Conservation (phyloP, 2,329 filamentous ascomycete species). For the Rugonectria rugulosa region DNA sequence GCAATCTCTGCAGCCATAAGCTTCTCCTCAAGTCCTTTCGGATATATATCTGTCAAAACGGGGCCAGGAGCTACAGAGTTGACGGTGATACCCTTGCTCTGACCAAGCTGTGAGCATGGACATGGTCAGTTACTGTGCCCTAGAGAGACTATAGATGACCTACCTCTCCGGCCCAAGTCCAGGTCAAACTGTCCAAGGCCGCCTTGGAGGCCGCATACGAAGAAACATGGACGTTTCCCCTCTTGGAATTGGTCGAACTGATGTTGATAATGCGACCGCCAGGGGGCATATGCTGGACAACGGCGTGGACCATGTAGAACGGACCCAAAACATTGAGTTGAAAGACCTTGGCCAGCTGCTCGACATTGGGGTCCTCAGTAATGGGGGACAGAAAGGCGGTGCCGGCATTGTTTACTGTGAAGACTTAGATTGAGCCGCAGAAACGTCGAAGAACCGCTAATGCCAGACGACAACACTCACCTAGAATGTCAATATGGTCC, state of each 20-base stretch:
- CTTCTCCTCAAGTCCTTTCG: constrained; percentile 23
- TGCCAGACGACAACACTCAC: no score
- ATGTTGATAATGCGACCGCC: constrained; percentile 41
- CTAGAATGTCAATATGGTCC: no score
- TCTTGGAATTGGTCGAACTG: constrained; percentile 28
- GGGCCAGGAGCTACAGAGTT: constrained; percentile 53
- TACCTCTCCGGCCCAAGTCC: constrained; percentile 45
- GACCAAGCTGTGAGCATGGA: background rate
- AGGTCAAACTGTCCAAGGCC: constrained; percentile 46
- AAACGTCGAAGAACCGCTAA: no score
- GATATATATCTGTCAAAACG: constrained; percentile 44
- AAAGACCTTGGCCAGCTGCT: no score
- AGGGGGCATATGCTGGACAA: constrained; percentile 45
- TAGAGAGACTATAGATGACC: background rate
- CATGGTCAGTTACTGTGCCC: constrained; percentile 2
- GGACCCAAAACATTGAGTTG: no score
- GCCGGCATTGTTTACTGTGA: no score
- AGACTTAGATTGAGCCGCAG: no score
- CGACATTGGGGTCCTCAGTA: no score
- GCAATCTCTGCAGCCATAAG: constrained; percentile 30
- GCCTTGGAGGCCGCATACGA: constrained; percentile 41
- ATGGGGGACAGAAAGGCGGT: no score
- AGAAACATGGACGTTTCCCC: constrained; percentile 22
- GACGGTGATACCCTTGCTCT: constrained; percentile 46
- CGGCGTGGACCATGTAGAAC: no score